A percentile compares a stretch with the other conserved stretches of the same genome.
Conservation (phyloP, 805 yeast species). For the Lipomyces lipofer region DNA sequence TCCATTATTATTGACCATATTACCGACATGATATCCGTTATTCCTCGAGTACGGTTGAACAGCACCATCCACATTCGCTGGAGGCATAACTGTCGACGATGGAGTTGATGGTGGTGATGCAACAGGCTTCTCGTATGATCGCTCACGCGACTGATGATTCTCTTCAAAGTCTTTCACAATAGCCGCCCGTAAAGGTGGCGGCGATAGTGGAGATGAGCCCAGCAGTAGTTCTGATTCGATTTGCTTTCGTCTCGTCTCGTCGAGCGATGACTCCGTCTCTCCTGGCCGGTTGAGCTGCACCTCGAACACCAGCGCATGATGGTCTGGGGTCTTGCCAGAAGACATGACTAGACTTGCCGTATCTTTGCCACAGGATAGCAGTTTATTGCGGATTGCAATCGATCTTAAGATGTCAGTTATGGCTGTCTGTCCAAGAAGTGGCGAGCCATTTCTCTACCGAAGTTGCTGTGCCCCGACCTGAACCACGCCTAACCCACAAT, state of each 20-base stretch:
- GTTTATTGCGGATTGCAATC: no score
- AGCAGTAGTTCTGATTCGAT: constrained; percentile 27
- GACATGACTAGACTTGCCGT: not conserved
- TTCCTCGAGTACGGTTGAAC: not conserved
- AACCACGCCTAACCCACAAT: no score
- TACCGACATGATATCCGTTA: not conserved
- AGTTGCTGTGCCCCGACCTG: no score
- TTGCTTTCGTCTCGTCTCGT: constrained; percentile 11
- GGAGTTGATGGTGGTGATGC: constrained; percentile 31
- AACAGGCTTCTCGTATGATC: not conserved
- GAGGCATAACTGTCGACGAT: constrained; percentile 2
- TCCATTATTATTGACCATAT: not conserved
- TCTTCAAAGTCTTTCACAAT: constrained; percentile 3
- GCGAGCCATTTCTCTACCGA: no score
- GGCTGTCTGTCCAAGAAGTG: no score
- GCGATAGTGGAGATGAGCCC: constrained; percentile 26
- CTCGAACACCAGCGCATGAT: constrained; percentile 9
- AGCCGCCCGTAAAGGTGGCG: constrained; percentile 25
- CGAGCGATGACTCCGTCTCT: constrained; percentile 13
- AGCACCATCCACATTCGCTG: not conserved
- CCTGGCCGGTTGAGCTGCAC: constrained; percentile 25
- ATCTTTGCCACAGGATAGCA: not conserved
- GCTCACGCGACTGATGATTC: not conserved
- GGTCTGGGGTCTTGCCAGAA: not conserved
- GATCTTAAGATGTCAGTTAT: no score